A percentile compares a stretch with the other conserved stretches of the same genome.
Conservation (phyloP, 805 yeast genomes). For the Pichia gijzeniarum region DNA sequence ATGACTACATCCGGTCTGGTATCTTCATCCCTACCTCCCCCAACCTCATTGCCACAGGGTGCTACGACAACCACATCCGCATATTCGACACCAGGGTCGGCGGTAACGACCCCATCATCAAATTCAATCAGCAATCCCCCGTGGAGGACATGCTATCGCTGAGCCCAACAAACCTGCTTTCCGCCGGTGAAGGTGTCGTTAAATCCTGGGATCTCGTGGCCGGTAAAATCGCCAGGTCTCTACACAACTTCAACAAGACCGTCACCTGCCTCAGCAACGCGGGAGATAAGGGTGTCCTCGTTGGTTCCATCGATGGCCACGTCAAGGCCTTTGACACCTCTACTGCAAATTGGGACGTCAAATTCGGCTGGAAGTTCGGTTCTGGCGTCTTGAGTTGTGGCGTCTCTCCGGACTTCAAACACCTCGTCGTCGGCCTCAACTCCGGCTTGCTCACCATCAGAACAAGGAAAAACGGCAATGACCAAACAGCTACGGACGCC, state of each 20-base stretch:
- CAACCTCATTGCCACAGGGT: constrained; percentile 83
- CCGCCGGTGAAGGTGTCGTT: constrained; percentile 74
- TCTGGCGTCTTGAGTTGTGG: constrained; percentile 89
- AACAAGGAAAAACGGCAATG: constrained; percentile 69
- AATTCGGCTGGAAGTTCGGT: constrained; percentile 96
- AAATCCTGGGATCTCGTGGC: constrained; percentile 91
- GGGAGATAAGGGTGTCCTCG: constrained; percentile 73
- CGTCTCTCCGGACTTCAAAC: constrained; percentile 80
- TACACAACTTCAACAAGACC: constrained; percentile 87
- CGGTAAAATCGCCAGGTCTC: constrained; percentile 59
- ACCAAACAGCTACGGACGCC: constrained; percentile 25
- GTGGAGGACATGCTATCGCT: constrained; percentile 79
- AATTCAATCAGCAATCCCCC: constrained; percentile 70
- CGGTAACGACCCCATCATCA: constrained; percentile 46
- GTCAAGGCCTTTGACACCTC: constrained; percentile 86
- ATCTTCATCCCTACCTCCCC: constrained; percentile 62
- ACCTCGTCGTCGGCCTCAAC: constrained; percentile 86
- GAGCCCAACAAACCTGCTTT: constrained; percentile 66
- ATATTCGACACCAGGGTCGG: constrained; percentile 71
- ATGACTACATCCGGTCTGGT: constrained; percentile 84
- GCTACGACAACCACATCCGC: constrained; percentile 84
- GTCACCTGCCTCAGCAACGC: constrained; percentile 78
- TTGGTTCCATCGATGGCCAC: constrained; percentile 96
- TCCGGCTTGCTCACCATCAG: constrained; percentile 85
- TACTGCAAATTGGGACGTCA: constrained; percentile 72